These are phyloP conservation scores for Auriscalpium vulgare DNA, from an alignment of 768 basidiomycete genomes.

Conservation along the genomic window DNA sequence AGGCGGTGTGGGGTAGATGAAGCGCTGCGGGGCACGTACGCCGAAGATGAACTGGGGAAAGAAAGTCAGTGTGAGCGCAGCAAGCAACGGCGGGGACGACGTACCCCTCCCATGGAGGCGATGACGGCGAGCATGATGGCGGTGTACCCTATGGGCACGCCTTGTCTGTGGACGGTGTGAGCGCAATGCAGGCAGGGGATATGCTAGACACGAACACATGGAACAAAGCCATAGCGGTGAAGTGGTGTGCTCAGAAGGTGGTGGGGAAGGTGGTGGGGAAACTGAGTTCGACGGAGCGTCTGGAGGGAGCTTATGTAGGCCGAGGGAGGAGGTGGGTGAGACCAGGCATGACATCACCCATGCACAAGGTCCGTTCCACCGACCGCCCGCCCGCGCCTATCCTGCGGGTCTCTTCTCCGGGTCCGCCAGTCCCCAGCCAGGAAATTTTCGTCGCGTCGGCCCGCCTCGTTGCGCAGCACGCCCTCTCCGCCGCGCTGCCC, in stretches of 20 bases:
- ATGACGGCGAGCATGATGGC: constrained; percentile 60
- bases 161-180: constrained; percentile 31
- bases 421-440: too few species aligned
- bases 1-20: constrained; percentile 2
- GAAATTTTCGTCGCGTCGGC: too few species aligned
- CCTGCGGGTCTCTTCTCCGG: too few species aligned
- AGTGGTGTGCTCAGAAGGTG: not conserved
- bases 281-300: not conserved
- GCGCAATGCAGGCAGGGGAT: not conserved
- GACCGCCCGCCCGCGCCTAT: too few species aligned
- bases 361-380: too few species aligned
- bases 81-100: not conserved
- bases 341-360: too few species aligned
- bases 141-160: constrained; percentile 52
- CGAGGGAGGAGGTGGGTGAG: not conserved
- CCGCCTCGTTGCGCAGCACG: too few species aligned
- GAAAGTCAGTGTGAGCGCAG: not conserved
- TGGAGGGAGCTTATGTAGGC: not conserved
- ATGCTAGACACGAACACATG: constrained; percentile 17
- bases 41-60: constrained; percentile 18
- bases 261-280: not conserved
- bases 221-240: constrained; percentile 21
- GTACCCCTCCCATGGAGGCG: constrained; percentile 58
- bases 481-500: too few species aligned
- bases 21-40: constrained; percentile 10